A percentile compares a stretch with the other conserved stretches of the same genome.
These are phyloP conservation scores for Triglochin maritima DNA, from an alignment of 106 monocot genomes.

Conservation along the genomic window DNA sequence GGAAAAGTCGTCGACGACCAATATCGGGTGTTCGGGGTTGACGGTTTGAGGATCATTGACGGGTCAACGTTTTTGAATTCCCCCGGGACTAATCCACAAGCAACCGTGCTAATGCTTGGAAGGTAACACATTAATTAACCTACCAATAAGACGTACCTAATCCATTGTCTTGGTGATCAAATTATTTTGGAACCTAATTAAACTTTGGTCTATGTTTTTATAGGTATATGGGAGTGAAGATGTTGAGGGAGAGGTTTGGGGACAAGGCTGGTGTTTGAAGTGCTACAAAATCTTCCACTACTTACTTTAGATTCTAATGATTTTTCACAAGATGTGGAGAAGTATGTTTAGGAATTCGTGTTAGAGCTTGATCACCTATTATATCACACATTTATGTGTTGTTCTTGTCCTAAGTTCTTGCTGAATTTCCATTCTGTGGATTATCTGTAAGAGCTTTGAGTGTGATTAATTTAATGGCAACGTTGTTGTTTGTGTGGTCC, in stretches of 20 bases:
- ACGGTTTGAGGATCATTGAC: conserved; percentile 40
- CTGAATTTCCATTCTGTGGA: too few species aligned
- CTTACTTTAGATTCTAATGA: too few species aligned
- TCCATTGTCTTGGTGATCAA: too few species aligned
- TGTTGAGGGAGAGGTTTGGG: conserved; percentile 31
- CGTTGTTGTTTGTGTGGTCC: too few species aligned
- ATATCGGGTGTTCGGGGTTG: conserved; percentile 32
- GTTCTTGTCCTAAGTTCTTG: background rate
- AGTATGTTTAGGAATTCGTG: too few species aligned
- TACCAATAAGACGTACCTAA: too few species aligned
- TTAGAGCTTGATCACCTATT: too few species aligned
- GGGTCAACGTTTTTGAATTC: conserved; percentile 39
- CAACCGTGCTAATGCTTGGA: conserved; percentile 64
- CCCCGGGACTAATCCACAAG: conserved; percentile 71
- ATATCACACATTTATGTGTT: background rate
- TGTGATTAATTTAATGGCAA: background rate
- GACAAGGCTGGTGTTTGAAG: conserved; percentile 10
- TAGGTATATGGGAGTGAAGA: conserved; percentile 57
- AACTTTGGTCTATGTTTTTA: background rate
- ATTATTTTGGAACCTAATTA: background rate
- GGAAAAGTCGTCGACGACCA: conserved; percentile 46
- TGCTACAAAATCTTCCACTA: too few species aligned
- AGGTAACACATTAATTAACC: conserved; percentile 25
- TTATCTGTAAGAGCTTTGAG: background rate
- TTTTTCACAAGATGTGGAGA: too few species aligned